Base-by-base conservation (phyloP, 2,329 filamentous ascomycete genomes). In the Emergomyces africanus region DNA sequence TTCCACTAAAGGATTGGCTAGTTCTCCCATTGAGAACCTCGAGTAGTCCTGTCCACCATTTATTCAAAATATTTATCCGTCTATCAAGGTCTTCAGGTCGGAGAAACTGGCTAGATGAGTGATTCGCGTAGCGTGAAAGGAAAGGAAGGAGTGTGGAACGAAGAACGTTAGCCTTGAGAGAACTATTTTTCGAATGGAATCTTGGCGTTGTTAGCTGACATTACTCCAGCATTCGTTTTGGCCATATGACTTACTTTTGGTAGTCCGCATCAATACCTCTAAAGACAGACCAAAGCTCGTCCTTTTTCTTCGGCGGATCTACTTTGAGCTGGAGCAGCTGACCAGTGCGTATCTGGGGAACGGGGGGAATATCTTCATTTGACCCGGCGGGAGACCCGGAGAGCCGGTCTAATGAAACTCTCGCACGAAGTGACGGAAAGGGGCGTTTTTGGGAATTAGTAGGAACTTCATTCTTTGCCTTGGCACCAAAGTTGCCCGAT, bases 1-100 rank as follows among this genome's bases (percentile, higher is more conserved):
- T 86, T 12, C 89, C 89, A 1, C 89, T 85, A 15, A 96, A 85
- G 2, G 87, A 86, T 66, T 90, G 87, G 59, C 86, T 85, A 68
- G 86, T 83, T 62, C 82, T 81, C 37, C 87, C 87, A 64, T 90
- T 85, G 28, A 96, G 81, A 77, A 95, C 84, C 61, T 94, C 90
- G 59, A 96, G 75, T 44, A 96, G 77, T 1, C 83, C 85, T 49
- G 80, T 86, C 91, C 91, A 96, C 91, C 91, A 96, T 69, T 89
- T 91, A 70, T 94, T 89, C 60, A 96, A 75, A 54, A 95, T 89
- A 50, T 84, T 84, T 1, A 87, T 82, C 61, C 91, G 82, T 41
- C 87, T 82, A 67, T 96, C 90, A 50, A 96, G 74, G 69, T 95
- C 89, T 74, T 95, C 89, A 1, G 89, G 79, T n/a, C 67, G 77